Conservation (phyloP, 805 yeast species). For the Hanseniaspora jakobsenii region DNA sequence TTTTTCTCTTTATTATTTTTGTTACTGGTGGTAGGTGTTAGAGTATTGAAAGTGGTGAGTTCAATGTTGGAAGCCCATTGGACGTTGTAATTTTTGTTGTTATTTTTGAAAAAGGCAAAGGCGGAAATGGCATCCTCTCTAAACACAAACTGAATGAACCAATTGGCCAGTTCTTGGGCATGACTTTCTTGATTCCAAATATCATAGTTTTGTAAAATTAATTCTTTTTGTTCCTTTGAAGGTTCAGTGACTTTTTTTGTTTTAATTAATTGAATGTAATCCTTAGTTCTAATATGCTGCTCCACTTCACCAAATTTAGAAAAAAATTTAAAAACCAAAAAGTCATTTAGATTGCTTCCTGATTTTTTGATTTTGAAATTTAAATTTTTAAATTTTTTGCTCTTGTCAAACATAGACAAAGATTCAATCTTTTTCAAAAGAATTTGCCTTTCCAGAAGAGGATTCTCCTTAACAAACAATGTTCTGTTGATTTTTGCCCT, state of each 20-base stretch:
- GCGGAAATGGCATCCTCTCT: conserved; percentile 84
- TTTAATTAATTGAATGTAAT: neutral
- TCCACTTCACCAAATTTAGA: conserved; percentile 62
- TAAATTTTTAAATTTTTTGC: too few species aligned
- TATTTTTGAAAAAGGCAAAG: conserved; percentile 52
- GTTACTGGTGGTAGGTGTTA: neutral
- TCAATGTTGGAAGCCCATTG: conserved; percentile 85
- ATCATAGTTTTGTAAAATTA: conserved; percentile 4
- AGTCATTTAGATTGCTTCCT: neutral
- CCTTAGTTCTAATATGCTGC: conserved; percentile 37
- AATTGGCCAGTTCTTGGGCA: conserved; percentile 30
- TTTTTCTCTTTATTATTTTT: neutral
- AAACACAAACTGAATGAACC: conserved; percentile 70
- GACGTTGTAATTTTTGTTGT: conserved; percentile 43
- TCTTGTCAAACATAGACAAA: too few species aligned
- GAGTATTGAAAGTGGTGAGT: conserved; percentile 24
- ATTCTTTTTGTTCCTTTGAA: neutral
- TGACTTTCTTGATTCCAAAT: neutral
- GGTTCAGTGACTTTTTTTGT: conserved; percentile 1
- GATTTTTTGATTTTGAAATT: too few species aligned
- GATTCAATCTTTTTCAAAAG: too few species aligned
- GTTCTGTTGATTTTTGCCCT: conserved; percentile 87
- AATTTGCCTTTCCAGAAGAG: too few species aligned
- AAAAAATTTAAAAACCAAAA: conserved; percentile 22
- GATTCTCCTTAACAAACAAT: conserved; percentile 46